Evolutionary conservation across 2,329 filamentous ascomycete genomes (phyloP), one percentile per base, ranked within the genome.

Genomic region (Aspergillus pseudoviridinutans): DNA sequence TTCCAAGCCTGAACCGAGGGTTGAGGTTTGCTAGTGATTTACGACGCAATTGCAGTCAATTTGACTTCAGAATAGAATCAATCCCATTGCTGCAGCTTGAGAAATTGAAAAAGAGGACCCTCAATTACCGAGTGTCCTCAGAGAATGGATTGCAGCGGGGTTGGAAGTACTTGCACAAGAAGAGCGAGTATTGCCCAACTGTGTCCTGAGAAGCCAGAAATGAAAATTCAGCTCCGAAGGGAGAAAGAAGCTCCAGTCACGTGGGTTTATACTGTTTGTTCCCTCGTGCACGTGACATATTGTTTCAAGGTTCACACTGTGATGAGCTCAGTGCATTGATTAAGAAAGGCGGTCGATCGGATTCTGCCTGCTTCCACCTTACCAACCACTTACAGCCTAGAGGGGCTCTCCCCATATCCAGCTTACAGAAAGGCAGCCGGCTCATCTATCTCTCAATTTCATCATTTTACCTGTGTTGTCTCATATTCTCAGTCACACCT

Each of bases 311-410:
- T 17, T 9, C 60, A 60, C 59, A 56, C 25, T 56, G 29, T 10
- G 12, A 64, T 70, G 64, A 27, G 8, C 22, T 57, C 24, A 35
- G 12, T 56, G 25, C 20, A 29, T 54, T 25, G 22, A 4, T 7
- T n/a, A 46, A 12, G 28, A 49, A 56, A 62, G 56, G 57, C 61
- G 58, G 59, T 68, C 70, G 62, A 73, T 70, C 61, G 52, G 71
- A 61, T 75, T 75, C 72, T 70, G 71, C 71, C 72, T 60, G 66
- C 67, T 75, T 75, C 72, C 58, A 53, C 60, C 57, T 59, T 60
- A 58, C 53, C 42, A 46, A 46, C 44, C 51, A 50, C 46, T 57
- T 58, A 52, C 55, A 53, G 44, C 44, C 44, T 24, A 47, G 44
- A 47, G 41, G 10, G n/a, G 41, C 3, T 44, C 22, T 14, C 5